phyloP scores from a whole-genome alignment of 495 filamentous ascomycete species.

The Aspergillus coremiiformis region DNA sequence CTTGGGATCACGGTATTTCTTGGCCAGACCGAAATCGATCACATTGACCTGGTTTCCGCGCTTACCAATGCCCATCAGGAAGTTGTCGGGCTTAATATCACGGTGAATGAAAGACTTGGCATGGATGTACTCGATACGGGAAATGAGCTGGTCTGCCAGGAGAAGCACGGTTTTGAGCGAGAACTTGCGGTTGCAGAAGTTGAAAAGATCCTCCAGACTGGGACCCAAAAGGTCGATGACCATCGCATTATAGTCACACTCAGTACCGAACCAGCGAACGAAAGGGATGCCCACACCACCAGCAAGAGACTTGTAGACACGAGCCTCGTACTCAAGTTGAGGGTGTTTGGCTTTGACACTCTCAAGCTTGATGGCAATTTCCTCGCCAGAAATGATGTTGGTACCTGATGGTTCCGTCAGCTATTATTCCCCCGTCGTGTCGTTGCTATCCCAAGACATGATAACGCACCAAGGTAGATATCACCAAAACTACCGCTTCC shows the following conservation, averaged over 20 bases:
- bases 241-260: slow-evolving; percentile 99
- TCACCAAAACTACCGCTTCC: slow-evolving; percentile 98
- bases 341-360: slow-evolving; percentile 99
- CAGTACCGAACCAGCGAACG: slow-evolving; percentile 99
- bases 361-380: slow-evolving; percentile 99
- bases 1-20: slow-evolving; percentile 99
- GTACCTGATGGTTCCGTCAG: slow-evolving; percentile 52
- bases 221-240: slow-evolving; percentile 96
- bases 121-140: slow-evolving; percentile 99
- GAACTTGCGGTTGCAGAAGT: slow-evolving; percentile 99
- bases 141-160: slow-evolving; percentile 97
- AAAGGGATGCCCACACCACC: slow-evolving; percentile 99
- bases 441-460: background rate
- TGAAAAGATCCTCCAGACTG: slow-evolving; percentile 99
- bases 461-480: slow-evolving; percentile 80
- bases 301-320: slow-evolving; percentile 98
- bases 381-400: slow-evolving; percentile 99
- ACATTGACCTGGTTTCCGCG: slow-evolving; percentile 99
- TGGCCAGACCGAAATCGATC: slow-evolving; percentile 98
- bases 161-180: slow-evolving; percentile 98
- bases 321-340: slow-evolving; percentile 98
- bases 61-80: slow-evolving; percentile 99
- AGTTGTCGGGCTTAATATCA: slow-evolving; percentile 99
- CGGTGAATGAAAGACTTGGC: slow-evolving; percentile 99
- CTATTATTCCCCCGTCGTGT: background rate